A percentile compares a stretch with the other conserved stretches of the same genome.
These are phyloP conservation scores for Botrytis hyacinthi DNA, from an alignment of 2,329 filamentous ascomycete species.

Conservation along the genomic window DNA sequence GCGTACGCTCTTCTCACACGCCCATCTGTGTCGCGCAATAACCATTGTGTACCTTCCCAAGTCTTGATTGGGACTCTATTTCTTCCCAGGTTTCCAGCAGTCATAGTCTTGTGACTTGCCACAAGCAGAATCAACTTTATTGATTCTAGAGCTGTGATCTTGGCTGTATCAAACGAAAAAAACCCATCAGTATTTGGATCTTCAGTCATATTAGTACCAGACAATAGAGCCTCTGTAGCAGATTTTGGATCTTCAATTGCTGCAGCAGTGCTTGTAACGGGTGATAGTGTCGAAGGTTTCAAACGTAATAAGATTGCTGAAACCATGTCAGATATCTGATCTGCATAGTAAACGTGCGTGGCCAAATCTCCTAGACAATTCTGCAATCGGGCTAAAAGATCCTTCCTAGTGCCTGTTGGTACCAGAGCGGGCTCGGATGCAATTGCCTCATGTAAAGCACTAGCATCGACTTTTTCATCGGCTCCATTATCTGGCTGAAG, in stretches of 20 bases:
- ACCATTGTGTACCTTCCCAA: conserved; percentile 97
- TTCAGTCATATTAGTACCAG: conserved; percentile 50
- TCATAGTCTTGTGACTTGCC: conserved; percentile 66
- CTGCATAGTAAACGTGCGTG: conserved; percentile 94
- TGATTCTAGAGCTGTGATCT: conserved; percentile 67
- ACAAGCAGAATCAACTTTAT: conserved; percentile 81
- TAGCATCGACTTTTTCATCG: conserved; percentile 21
- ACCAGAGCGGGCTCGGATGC: conserved; percentile 43
- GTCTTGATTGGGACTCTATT: conserved; percentile 75
- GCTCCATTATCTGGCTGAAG: conserved; percentile 38
- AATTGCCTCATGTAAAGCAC: conserved; percentile 23
- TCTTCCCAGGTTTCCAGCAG: conserved; percentile 64
- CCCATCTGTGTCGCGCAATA: conserved; percentile 75
- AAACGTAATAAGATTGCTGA: conserved; percentile 74
- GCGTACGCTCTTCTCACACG: conserved; percentile 81
- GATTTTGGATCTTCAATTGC: conserved; percentile 46
- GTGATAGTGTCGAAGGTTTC: conserved; percentile 57
- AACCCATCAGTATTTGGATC: conserved; percentile 55
- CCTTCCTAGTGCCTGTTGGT: conserved; percentile 53
- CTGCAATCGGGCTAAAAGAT: conserved; percentile 70
- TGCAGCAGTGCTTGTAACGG: conserved; percentile 44
- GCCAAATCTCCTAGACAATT: conserved; percentile 86
- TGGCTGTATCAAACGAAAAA: conserved; percentile 62
- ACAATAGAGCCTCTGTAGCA: conserved; percentile 48
- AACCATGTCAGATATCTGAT: conserved; percentile 95